A percentile compares a stretch with the other conserved stretches of the same genome.
These are phyloP conservation scores for Venturiaceae sp. DNA, from an alignment of 2,329 filamentous ascomycete species.

Conservation along the genomic window DNA sequence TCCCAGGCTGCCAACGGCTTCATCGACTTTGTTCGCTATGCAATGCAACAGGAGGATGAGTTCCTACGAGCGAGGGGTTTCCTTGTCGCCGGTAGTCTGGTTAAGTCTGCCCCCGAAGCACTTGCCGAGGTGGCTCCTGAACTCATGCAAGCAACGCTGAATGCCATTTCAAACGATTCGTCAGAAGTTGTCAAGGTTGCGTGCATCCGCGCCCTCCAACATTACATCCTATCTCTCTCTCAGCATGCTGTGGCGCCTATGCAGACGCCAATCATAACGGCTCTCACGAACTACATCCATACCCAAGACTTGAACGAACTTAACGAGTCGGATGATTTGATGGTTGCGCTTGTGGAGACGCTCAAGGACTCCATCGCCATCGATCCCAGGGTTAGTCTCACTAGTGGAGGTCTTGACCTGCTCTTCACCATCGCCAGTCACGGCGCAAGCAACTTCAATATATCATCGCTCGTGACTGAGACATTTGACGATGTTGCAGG, in stretches of 20 bases:
- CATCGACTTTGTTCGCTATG: conserved; percentile 69
- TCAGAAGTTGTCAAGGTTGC: conserved; percentile 88
- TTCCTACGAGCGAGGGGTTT: conserved; percentile 82
- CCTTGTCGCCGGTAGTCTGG: conserved; percentile 71
- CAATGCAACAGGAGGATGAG: conserved; percentile 60
- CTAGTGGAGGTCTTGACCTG: conserved; percentile 67
- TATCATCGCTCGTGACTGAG: conserved; percentile 79
- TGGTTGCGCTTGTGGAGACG: conserved; percentile 82
- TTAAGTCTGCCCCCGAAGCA: conserved; percentile 53
- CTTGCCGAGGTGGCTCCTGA: conserved; percentile 46
- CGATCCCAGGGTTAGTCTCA: conserved; percentile 64
- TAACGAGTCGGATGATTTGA: conserved; percentile 81
- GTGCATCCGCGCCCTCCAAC: conserved; percentile 78
- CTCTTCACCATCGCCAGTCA: conserved; percentile 85
- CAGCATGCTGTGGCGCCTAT: conserved; percentile 39
- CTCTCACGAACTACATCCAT: conserved; percentile 64
- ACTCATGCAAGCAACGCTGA: conserved; percentile 63
- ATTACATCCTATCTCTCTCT: conserved; percentile 48
- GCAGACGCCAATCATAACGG: conserved; percentile 52
- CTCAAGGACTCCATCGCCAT: conserved; percentile 74
- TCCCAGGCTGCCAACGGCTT: conserved; percentile 62
- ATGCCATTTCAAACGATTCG: conserved; percentile 63
- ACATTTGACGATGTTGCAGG: conserved; percentile 82
- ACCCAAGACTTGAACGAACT: conserved; percentile 74
- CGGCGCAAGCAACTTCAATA: conserved; percentile 82